Percentiles rank a stretch among this genome's conserved stretches.
phyloP scores from a whole-genome alignment of 345 rosid genomes.

The Clarkia xantiana region DNA sequence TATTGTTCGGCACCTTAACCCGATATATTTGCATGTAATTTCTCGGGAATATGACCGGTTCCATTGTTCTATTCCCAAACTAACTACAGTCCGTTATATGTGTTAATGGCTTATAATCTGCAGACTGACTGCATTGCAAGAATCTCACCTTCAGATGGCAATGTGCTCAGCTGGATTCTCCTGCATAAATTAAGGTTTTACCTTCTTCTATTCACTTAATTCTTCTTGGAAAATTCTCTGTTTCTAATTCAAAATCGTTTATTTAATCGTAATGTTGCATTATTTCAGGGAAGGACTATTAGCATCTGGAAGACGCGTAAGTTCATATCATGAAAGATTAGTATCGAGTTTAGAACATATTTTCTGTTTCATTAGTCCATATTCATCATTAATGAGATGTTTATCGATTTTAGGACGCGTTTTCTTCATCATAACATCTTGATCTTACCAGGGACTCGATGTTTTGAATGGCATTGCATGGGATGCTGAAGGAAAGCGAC shows the following conservation, averaged over 20 bases:
- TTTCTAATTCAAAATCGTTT: no score
- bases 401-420: neutral
- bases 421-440: slow-evolving; percentile 7
- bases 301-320: slow-evolving; percentile 47
- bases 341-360: neutral
- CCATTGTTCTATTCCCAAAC: no score
- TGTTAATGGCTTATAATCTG: neutral
- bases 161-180: slow-evolving; percentile 68
- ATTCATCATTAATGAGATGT: no score
- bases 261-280: neutral
- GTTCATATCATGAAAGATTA: slow-evolving; percentile 8
- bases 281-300: slow-evolving; percentile 40
- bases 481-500: slow-evolving; percentile 51
- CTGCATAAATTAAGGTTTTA: slow-evolving; percentile 60
- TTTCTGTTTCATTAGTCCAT: neutral
- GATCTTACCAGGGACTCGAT: slow-evolving; percentile 58
- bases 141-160: slow-evolving; percentile 57
- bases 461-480: slow-evolving; percentile 96
- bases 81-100: neutral
- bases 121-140: slow-evolving; percentile 93
- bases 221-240: no score
- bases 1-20: neutral
- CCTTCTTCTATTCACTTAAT: neutral
- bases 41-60: no score
- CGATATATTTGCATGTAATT: neutral